Evolutionary conservation across 1,139 yeast species (phyloP).

Genomic region (Citeromyces hawaiiensis): DNA sequence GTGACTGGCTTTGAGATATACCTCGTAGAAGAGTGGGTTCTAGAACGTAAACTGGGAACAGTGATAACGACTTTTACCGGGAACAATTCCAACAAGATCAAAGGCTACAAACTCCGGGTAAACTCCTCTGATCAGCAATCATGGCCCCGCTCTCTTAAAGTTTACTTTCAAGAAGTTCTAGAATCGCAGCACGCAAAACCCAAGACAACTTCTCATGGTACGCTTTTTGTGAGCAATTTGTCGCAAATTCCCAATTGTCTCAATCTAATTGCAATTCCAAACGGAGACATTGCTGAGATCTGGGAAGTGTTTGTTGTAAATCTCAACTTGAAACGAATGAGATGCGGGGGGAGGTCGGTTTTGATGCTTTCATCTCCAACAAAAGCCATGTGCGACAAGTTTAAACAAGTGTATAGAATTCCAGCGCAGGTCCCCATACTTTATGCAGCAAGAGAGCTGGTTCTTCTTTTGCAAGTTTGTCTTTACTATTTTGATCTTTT

Average conservation of each 20-base stretch:
- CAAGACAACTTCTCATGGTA: slow-evolving; percentile 37
- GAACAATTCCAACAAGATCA: slow-evolving; percentile 45
- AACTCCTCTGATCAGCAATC: slow-evolving; percentile 35
- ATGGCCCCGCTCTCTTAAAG: slow-evolving; percentile 49
- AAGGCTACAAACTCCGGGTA: slow-evolving; percentile 45
- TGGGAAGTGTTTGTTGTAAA: slow-evolving; percentile 55
- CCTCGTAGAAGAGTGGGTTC: slow-evolving; percentile 89
- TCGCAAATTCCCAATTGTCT: slow-evolving; percentile 63
- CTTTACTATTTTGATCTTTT: slow-evolving; percentile 68
- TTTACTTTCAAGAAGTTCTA: slow-evolving; percentile 53
- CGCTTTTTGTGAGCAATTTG: slow-evolving; percentile 67
- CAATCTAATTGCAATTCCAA: slow-evolving; percentile 55
- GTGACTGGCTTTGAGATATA: slow-evolving; percentile 74
- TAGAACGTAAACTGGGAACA: slow-evolving; percentile 52
- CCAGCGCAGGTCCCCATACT: slow-evolving; percentile 35
- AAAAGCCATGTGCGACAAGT: slow-evolving; percentile 73
- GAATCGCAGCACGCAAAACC: slow-evolving; percentile 46
- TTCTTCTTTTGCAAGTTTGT: slow-evolving; percentile 61
- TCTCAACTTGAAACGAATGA: slow-evolving; percentile 60
- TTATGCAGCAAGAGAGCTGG: slow-evolving; percentile 66
- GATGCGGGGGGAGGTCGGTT: slow-evolving; percentile 80
- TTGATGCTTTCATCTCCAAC: slow-evolving; percentile 55
- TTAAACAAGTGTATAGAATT: slow-evolving; percentile 60
- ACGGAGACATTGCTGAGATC: slow-evolving; percentile 39
- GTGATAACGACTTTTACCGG: slow-evolving; percentile 81